Percentiles rank a stretch among this genome's conserved stretches.
These are phyloP conservation scores for Chytridium lagenaria DNA, from an alignment of 371 early-diverging fungal genomes.

Conservation along the genomic window DNA sequence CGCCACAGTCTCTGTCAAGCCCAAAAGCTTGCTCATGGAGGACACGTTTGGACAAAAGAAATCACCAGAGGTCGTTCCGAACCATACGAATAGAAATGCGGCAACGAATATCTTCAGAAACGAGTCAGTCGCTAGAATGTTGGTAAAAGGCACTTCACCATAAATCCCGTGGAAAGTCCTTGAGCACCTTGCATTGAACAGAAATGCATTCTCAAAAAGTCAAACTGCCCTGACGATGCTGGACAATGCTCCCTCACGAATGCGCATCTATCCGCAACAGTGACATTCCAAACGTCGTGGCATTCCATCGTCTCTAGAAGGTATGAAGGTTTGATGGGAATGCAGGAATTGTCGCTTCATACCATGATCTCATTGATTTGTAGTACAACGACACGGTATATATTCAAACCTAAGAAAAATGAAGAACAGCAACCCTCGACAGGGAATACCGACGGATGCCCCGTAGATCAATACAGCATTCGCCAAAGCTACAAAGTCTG, in stretches of 20 bases:
- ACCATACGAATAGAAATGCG: constrained; percentile 27
- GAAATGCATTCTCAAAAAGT: constrained; percentile 26
- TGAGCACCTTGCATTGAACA: constrained; percentile 18
- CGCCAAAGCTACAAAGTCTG: constrained; percentile 10
- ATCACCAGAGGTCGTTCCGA: constrained; percentile 40
- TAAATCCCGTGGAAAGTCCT: not conserved
- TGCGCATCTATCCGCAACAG: constrained; percentile 11
- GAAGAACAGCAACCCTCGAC: no score
- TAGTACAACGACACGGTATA: no score
- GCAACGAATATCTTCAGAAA: not conserved
- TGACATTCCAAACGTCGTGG: not conserved
- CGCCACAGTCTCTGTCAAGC: constrained; percentile 44
- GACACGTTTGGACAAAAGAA: constrained; percentile 48
- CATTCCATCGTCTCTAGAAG: no score
- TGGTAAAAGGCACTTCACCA: constrained; percentile 17
- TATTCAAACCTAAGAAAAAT: no score
- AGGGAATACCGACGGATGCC: no score
- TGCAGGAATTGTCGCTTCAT: no score
- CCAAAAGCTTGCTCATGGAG: constrained; percentile 37
- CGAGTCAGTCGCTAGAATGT: no score
- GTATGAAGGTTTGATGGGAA: no score
- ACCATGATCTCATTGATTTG: no score
- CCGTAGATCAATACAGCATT: constrained; percentile 45
- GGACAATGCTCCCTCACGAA: constrained; percentile 29
- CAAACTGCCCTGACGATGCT: constrained; percentile 13